phyloP scores from a whole-genome alignment of 768 basidiomycete species.

The Wakefieldia striispora region DNA sequence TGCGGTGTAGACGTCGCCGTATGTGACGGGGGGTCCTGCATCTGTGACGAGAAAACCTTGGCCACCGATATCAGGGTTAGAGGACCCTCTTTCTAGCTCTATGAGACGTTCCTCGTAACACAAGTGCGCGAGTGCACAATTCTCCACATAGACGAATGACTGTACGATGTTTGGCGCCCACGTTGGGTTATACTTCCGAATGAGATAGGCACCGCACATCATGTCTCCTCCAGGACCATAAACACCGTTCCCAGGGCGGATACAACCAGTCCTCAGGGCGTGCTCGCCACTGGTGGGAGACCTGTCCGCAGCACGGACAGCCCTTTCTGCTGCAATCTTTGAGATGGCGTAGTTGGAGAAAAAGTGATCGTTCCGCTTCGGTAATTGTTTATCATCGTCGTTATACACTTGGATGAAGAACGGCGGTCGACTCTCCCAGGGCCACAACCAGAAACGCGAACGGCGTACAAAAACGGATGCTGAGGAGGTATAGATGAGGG shows the following conservation, averaged over 20 bases:
- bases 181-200: constrained; percentile 55
- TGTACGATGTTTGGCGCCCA: constrained; percentile 60
- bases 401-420: constrained; percentile 61
- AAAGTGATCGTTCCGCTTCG: constrained; percentile 56
- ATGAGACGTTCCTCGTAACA: constrained; percentile 71
- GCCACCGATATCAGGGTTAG: constrained; percentile 67
- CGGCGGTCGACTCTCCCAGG: constrained; percentile 63
- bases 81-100: constrained; percentile 42
- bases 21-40: constrained; percentile 60
- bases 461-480: constrained; percentile 60
- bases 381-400: constrained; percentile 55
- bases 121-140: constrained; percentile 68
- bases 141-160: constrained; percentile 74
- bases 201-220: constrained; percentile 61
- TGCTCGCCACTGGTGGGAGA: constrained; percentile 27
- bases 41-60: constrained; percentile 68
- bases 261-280: constrained; percentile 62
- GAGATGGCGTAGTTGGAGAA: constrained; percentile 79
- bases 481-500: constrained; percentile 72
- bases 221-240: constrained; percentile 77
- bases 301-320: constrained; percentile 43
- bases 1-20: constrained; percentile 57
- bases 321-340: constrained; percentile 56
- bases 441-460: constrained; percentile 66
- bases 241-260: constrained; percentile 77